Evolutionary conservation across 73 alveolate species (phyloP).

Genomic region (Paramecium octaurelia): DNA sequence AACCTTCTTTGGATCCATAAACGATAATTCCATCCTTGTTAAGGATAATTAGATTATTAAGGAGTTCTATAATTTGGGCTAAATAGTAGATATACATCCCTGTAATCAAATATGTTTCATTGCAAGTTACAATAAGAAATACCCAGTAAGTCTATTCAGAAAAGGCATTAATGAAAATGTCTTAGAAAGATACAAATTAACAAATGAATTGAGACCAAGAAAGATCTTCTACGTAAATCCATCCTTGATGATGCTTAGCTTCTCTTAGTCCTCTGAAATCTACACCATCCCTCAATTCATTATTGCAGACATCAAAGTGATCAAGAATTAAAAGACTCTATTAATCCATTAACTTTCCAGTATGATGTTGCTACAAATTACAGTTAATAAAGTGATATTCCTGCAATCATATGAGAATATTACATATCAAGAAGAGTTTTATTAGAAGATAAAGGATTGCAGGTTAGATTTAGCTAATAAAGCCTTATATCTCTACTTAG

Average conservation of each 20-base stretch:
- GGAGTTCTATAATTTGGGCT: background rate
- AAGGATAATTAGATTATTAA: background rate
- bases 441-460: background rate
- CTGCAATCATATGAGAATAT: background rate
- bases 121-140: background rate
- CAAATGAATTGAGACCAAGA: background rate
- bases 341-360: background rate
- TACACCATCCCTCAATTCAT: background rate
- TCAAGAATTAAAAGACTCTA: background rate
- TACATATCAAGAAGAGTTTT: background rate
- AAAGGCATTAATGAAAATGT: conserved; percentile 2
- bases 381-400: background rate
- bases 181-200: background rate
- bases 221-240: background rate
- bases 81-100: background rate
- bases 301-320: background rate
- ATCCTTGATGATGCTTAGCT: background rate
- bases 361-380: background rate
- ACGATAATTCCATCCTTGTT: background rate
- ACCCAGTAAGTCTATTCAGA: conserved; percentile 11
- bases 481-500: background rate
- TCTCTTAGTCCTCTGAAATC: background rate
- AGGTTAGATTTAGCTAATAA: background rate
- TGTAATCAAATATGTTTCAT: background rate
- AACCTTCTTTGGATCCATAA: background rate